These are phyloP conservation scores for Monosporascus ibericus DNA, from an alignment of 2,329 filamentous ascomycete genomes.

Conservation along the genomic window DNA sequence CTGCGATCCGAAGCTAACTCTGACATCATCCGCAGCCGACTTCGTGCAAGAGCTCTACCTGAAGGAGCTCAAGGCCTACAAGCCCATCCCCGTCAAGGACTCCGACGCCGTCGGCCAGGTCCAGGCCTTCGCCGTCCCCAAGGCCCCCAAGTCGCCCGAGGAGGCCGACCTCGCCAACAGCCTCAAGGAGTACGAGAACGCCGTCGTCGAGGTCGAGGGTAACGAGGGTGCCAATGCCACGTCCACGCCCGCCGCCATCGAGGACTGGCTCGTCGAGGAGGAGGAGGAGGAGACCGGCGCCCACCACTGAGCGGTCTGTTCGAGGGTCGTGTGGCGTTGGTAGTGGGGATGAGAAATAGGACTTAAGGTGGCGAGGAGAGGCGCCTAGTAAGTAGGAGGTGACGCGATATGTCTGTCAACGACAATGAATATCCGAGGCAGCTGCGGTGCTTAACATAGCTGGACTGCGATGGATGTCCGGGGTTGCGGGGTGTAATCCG, in stretches of 20 bases:
- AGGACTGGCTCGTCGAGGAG: conserved; percentile 82
- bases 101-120: conserved; percentile 86
- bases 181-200: conserved; percentile 89
- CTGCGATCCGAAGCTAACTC: too few species aligned
- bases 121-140: conserved; percentile 76
- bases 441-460: too few species aligned
- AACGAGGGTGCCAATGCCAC: conserved; percentile 58
- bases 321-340: background rate
- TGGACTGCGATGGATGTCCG: conserved; percentile 1
- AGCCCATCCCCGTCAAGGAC: conserved; percentile 75
- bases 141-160: conserved; percentile 82
- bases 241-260: conserved; percentile 50
- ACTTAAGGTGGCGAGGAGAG: too few species aligned
- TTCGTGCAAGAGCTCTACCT: conserved; percentile 98
- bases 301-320: conserved; percentile 37
- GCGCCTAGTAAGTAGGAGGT: too few species aligned
- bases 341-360: background rate
- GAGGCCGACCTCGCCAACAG: conserved; percentile 88
- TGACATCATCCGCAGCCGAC: conserved; percentile 59
- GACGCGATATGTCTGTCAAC: background rate
- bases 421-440: too few species aligned
- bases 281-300: conserved; percentile 44
- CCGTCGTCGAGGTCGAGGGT: conserved; percentile 92
- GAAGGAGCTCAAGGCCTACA: conserved; percentile 92
- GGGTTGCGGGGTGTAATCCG: conserved; percentile 26